phyloP scores from a whole-genome alignment of 2,329 filamentous ascomycete genomes.

The Blastomyces percursus region DNA sequence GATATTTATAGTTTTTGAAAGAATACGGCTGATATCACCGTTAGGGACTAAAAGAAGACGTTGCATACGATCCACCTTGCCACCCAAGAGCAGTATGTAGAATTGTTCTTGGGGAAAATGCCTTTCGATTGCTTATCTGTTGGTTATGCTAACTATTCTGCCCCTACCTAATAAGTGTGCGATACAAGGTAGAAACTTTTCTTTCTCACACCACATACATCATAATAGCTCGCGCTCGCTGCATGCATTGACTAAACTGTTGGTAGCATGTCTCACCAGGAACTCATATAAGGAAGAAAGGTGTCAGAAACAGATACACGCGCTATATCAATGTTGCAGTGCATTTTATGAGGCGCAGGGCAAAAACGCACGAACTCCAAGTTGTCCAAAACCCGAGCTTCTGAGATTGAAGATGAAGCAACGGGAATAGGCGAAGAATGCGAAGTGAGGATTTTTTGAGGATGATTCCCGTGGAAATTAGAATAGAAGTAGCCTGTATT shows the following conservation, averaged over 20 bases:
- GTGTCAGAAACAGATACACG: conserved; percentile 66
- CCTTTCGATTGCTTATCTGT: background rate
- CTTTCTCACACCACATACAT: background rate
- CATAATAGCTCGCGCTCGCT: background rate
- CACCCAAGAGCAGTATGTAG: conserved; percentile 67
- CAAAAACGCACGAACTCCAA: conserved; percentile 61
- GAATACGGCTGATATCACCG: background rate
- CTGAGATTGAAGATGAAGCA: conserved; percentile 80
- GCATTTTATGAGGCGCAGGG: conserved; percentile 74
- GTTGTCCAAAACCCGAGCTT: conserved; percentile 74
- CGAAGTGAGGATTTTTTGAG: background rate
- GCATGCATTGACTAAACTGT: background rate
- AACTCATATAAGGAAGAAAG: conserved; percentile 78
- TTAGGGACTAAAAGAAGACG: conserved; percentile 50
- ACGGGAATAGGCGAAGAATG: conserved; percentile 31
- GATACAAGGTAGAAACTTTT: conserved; percentile 59
- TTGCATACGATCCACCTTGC: conserved; percentile 66
- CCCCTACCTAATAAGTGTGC: conserved; percentile 51
- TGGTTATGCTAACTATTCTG: conserved; percentile 8
- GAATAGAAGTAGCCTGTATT: background rate
- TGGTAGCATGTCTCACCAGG: conserved; percentile 66
- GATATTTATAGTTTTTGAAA: conserved; percentile 3
- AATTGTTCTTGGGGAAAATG: background rate
- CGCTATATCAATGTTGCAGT: conserved; percentile 87
- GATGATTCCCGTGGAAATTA: background rate